A percentile compares a stretch with the other conserved stretches of the same genome.
These are phyloP conservation scores for Buddleja alternifolia DNA, from an alignment of 257 asterid genomes.

Conservation along the genomic window DNA sequence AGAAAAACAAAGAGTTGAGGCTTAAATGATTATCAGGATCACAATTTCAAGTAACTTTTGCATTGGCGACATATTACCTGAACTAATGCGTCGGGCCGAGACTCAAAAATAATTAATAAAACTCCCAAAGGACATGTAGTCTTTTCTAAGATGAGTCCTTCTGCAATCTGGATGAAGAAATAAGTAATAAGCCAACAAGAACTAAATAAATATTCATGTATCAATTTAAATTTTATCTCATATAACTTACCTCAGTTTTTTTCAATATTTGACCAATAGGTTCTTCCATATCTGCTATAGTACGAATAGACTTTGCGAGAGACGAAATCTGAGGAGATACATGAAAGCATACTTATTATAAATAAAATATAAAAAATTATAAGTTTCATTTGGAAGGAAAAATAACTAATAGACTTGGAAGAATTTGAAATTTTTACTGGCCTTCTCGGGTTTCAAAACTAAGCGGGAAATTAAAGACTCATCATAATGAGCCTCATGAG, in stretches of 20 bases:
- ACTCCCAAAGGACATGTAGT: slow-evolving; percentile 76
- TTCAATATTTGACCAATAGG: slow-evolving; percentile 72
- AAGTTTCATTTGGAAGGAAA: neutral
- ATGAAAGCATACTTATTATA: neutral
- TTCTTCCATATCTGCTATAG: slow-evolving; percentile 81
- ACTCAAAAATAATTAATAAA: slow-evolving; percentile 76
- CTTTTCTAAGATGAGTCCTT: slow-evolving; percentile 74
- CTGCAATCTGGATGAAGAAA: slow-evolving; percentile 62
- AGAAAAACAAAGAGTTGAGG: neutral
- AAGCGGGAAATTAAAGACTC: slow-evolving; percentile 72
- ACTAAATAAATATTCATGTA: too few relatives aligned
- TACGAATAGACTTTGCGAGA: slow-evolving; percentile 72
- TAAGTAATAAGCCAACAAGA: neutral
- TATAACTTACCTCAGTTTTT: slow-evolving; percentile 65
- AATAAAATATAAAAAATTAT: neutral
- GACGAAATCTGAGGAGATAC: slow-evolving; percentile 39
- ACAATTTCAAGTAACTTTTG: neutral
- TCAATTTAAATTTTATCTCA: too few relatives aligned
- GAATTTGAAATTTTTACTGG: slow-evolving; percentile 18
- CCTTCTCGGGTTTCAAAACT: slow-evolving; percentile 67
- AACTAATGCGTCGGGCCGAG: slow-evolving; percentile 88
- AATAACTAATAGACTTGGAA: neutral
- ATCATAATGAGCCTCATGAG: slow-evolving; percentile 68
- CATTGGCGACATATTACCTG: slow-evolving; percentile 51
- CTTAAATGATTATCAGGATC: neutral